Percentiles rank a stretch among this genome's conserved stretches.
phyloP scores from a whole-genome alignment of 1,139 yeast genomes.

The Saccharomycopsis hybrid region DNA sequence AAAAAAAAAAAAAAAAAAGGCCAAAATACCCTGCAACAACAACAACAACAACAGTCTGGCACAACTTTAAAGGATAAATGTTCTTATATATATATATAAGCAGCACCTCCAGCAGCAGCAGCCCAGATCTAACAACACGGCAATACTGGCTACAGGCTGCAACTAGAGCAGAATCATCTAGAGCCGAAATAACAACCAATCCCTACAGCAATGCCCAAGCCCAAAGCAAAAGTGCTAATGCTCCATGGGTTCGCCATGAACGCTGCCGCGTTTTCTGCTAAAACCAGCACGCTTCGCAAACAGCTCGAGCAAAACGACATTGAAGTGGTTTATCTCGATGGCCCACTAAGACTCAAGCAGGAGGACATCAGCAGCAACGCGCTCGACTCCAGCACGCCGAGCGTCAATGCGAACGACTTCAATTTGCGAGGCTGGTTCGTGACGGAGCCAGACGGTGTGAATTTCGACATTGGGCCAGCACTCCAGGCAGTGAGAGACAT shows the following conservation, averaged over 20 bases:
- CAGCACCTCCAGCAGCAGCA: too few relatives aligned
- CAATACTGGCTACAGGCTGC: too few relatives aligned
- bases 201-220: background rate
- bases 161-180: too few relatives aligned
- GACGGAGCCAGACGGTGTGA: slow-evolving; percentile 26
- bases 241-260: slow-evolving; percentile 62
- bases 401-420: background rate
- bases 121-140: too few relatives aligned
- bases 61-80: too few relatives aligned
- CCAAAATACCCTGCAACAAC: too few relatives aligned
- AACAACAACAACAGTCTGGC: too few relatives aligned
- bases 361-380: slow-evolving; percentile 34
- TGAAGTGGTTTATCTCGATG: slow-evolving; percentile 70
- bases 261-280: slow-evolving; percentile 67
- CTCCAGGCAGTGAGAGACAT: slow-evolving; percentile 35
- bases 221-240: slow-evolving; percentile 34
- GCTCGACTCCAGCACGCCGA: too few relatives aligned
- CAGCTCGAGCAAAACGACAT: slow-evolving; percentile 43
- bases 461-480: slow-evolving; percentile 36
- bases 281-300: slow-evolving; percentile 35
- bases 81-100: too few relatives aligned
- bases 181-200: too few relatives aligned
- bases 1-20: too few relatives aligned
- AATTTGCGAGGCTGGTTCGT: slow-evolving; percentile 22
- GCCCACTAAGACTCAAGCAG: slow-evolving; percentile 57